These are phyloP conservation scores for Thymus quinquecostatus DNA, from an alignment of 257 asterid genomes.

Conservation along the genomic window DNA sequence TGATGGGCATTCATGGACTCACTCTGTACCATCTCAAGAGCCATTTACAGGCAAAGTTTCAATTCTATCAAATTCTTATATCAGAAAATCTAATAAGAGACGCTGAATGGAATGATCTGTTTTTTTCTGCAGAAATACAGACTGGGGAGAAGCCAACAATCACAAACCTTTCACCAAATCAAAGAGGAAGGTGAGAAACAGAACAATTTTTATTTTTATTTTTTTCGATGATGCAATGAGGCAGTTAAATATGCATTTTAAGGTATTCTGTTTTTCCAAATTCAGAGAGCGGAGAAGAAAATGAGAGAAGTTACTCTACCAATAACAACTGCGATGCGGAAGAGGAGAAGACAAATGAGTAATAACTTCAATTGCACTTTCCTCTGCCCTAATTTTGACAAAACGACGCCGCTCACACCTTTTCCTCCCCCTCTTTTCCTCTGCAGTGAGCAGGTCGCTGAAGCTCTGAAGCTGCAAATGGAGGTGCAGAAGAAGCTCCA, in stretches of 20 bases:
- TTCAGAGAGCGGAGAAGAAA: slow-evolving; percentile 59
- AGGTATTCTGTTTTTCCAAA: neutral
- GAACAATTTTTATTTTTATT: neutral
- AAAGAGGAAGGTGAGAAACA: slow-evolving; percentile 54
- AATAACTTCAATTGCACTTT: slow-evolving; percentile 35
- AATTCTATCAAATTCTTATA: neutral
- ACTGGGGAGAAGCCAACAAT: slow-evolving; percentile 69
- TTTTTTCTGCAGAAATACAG: slow-evolving; percentile 72
- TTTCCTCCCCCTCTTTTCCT: neutral
- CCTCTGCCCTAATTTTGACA: neutral
- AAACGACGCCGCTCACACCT: neutral
- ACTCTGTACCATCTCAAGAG: slow-evolving; percentile 96
- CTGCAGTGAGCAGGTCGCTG: slow-evolving; percentile 58
- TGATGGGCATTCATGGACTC: slow-evolving; percentile 85
- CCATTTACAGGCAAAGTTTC: slow-evolving; percentile 73
- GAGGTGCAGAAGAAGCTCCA: slow-evolving; percentile 89
- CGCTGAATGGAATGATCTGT: slow-evolving; percentile 5
- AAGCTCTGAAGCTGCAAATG: slow-evolving; percentile 83
- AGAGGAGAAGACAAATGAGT: slow-evolving; percentile 66
- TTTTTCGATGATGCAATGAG: neutral
- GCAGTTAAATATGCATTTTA: neutral
- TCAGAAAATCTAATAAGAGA: neutral
- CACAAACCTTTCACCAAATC: slow-evolving; percentile 45
- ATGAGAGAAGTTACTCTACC: slow-evolving; percentile 36
- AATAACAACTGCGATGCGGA: slow-evolving; percentile 34